Percentiles rank a stretch among this genome's conserved stretches.
phyloP scores from a whole-genome alignment of 768 basidiomycete genomes.

The Flagelloscypha sp. region DNA sequence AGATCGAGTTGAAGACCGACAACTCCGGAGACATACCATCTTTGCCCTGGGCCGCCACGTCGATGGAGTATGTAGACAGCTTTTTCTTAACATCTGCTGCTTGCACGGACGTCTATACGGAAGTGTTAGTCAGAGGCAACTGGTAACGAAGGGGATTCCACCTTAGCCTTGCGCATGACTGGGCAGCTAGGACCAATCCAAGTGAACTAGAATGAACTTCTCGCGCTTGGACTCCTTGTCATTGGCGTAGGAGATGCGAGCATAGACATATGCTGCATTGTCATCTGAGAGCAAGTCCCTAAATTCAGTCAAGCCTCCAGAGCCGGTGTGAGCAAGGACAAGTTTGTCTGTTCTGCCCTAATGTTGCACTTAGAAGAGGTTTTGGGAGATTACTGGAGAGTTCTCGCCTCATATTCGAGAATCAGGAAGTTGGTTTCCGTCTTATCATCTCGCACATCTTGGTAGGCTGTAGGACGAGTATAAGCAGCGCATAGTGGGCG shows the following conservation, averaged over 20 bases:
- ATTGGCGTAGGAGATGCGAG: conserved; percentile 74
- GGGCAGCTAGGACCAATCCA: conserved; percentile 82
- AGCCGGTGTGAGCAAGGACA: conserved; percentile 67
- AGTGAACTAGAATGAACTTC: conserved; percentile 77
- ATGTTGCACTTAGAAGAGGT: conserved; percentile 19
- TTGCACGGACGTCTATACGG: conserved; percentile 80
- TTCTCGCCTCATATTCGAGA: conserved; percentile 70
- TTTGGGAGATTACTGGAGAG: neutral
- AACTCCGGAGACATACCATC: conserved; percentile 49
- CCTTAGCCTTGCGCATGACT: conserved; percentile 90
- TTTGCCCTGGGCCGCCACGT: conserved; percentile 52
- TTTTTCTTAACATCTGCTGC: conserved; percentile 79
- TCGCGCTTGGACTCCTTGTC: conserved; percentile 82
- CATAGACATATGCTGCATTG: conserved; percentile 81
- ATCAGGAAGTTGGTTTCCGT: conserved; percentile 85
- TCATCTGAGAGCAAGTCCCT: conserved; percentile 58
- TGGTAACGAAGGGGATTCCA: conserved; percentile 28
- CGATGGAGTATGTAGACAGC: conserved; percentile 58
- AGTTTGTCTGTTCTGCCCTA: conserved; percentile 78
- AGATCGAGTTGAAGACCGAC: no score
- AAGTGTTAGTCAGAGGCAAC: conserved; percentile 12
- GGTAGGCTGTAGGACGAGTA: conserved; percentile 54
- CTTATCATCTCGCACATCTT: conserved; percentile 80
- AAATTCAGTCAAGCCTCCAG: conserved; percentile 74
- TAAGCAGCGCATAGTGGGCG: conserved; percentile 19